These are phyloP conservation scores for Neurospora sp. DNA, from an alignment of 2,329 filamentous ascomycete species.

Conservation along the genomic window DNA sequence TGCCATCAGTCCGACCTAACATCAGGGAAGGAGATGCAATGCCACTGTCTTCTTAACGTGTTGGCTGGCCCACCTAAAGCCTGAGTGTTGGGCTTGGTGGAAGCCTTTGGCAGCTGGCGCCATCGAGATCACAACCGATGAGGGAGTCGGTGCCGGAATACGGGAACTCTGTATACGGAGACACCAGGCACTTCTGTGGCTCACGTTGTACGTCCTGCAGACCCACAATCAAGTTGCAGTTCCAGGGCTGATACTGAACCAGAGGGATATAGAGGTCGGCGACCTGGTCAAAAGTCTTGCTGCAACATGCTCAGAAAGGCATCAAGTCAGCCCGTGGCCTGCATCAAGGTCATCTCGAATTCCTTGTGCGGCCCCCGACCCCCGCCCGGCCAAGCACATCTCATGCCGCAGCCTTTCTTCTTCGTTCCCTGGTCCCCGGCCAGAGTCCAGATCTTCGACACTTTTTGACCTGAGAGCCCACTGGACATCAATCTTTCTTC, in stretches of 20 bases:
- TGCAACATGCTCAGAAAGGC: neutral
- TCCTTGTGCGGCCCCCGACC: neutral
- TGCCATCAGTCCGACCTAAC: neutral
- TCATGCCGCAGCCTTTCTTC: neutral
- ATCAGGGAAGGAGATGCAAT: neutral
- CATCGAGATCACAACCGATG: neutral
- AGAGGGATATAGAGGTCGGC: neutral
- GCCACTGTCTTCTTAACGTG: neutral
- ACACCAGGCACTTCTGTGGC: neutral
- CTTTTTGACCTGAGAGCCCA: neutral
- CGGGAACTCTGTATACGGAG: neutral
- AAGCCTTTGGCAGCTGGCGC: neutral
- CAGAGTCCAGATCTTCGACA: neutral
- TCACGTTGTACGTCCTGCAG: neutral
- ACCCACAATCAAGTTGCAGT: conserved; percentile 1
- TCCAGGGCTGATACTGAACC: neutral
- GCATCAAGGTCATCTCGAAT: conserved; percentile 1
- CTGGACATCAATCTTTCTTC: neutral
- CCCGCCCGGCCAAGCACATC: neutral
- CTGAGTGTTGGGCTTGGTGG: neutral
- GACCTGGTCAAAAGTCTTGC: neutral
- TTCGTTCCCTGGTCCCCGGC: neutral
- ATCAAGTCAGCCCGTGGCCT: neutral
- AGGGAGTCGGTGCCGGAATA: neutral
- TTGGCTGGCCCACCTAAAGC: neutral